phyloP scores from a whole-genome alignment of 805 yeast species.

The Candida ovalis region DNA sequence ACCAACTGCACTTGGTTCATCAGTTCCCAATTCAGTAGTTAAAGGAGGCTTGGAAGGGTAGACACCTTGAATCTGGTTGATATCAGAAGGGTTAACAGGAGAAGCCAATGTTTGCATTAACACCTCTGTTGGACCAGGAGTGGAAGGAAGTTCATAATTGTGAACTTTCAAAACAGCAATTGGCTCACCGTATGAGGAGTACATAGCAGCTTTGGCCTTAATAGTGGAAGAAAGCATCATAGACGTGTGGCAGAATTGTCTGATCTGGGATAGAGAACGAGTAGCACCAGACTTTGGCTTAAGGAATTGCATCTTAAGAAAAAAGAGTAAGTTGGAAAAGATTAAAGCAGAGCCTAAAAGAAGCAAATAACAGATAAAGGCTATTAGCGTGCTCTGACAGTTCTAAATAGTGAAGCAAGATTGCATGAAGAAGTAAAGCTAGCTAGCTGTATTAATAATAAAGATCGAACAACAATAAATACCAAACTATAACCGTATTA shows the following conservation, averaged over 20 bases:
- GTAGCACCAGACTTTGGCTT: not conserved
- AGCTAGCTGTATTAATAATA: too few relatives aligned
- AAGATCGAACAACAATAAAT: too few relatives aligned
- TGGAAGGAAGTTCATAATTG: constrained; percentile 43
- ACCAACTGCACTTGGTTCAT: constrained; percentile 70
- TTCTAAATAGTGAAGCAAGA: too few relatives aligned
- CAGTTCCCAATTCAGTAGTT: constrained; percentile 48
- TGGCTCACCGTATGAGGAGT: constrained; percentile 67
- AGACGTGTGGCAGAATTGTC: constrained; percentile 1
- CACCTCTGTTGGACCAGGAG: constrained; percentile 41
- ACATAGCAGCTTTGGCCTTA: constrained; percentile 59
- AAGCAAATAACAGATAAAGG: too few relatives aligned
- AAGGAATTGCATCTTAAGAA: not conserved
- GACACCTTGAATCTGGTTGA: constrained; percentile 81
- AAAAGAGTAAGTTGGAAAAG: too few relatives aligned
- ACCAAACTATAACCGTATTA: too few relatives aligned
- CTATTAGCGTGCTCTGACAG: too few relatives aligned
- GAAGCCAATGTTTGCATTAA: constrained; percentile 70
- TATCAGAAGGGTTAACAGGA: constrained; percentile 88
- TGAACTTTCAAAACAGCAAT: constrained; percentile 50
- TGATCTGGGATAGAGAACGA: not conserved
- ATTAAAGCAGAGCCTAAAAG: too few relatives aligned
- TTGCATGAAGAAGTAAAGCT: too few relatives aligned
- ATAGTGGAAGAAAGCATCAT: constrained; percentile 11
- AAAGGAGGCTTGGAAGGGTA: constrained; percentile 76